phyloP scores from a whole-genome alignment of 169 alveolate species.

The Cyclospora cayetanensis region DNA sequence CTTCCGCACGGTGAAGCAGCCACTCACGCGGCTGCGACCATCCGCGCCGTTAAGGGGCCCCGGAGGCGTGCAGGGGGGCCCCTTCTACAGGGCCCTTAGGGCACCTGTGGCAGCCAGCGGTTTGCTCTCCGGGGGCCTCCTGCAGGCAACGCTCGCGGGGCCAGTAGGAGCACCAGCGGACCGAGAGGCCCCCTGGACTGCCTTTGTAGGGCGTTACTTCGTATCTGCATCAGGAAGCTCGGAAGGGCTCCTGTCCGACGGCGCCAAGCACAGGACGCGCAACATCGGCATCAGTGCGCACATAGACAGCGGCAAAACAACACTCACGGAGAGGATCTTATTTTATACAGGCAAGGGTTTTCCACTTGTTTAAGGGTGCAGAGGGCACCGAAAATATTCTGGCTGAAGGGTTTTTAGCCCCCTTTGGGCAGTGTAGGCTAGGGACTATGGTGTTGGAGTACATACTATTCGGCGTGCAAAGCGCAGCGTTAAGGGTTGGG shows the following conservation, averaged over 20 bases:
- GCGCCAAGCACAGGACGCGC: conserved; percentile 73
- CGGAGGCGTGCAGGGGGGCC: not conserved
- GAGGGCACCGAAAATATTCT: not conserved
- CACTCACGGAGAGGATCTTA: conserved; percentile 95
- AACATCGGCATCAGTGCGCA: conserved; percentile 98
- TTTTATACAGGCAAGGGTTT: conserved; percentile 81
- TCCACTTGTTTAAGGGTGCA: not conserved
- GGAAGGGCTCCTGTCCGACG: not conserved
- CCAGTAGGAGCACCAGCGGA: not conserved
- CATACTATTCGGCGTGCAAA: not conserved
- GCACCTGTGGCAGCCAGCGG: not conserved
- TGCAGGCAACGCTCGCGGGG: not conserved
- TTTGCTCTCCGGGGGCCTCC: not conserved
- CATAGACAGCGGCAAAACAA: conserved; percentile 98
- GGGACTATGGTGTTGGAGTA: not conserved
- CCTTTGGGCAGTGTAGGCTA: too few relatives aligned
- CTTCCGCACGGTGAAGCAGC: too few relatives aligned
- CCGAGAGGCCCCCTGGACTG: not conserved
- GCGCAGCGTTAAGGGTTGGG: not conserved
- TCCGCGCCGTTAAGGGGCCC: too few relatives aligned
- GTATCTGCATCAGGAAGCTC: not conserved
- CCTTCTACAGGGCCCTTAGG: not conserved
- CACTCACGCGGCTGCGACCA: too few relatives aligned
- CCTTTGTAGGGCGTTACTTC: not conserved
- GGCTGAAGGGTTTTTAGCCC: too few relatives aligned